Percentiles rank a stretch among this genome's conserved stretches.
Conservation (phyloP, 495 filamentous ascomycete species). For the Xylaria nigripes region DNA sequence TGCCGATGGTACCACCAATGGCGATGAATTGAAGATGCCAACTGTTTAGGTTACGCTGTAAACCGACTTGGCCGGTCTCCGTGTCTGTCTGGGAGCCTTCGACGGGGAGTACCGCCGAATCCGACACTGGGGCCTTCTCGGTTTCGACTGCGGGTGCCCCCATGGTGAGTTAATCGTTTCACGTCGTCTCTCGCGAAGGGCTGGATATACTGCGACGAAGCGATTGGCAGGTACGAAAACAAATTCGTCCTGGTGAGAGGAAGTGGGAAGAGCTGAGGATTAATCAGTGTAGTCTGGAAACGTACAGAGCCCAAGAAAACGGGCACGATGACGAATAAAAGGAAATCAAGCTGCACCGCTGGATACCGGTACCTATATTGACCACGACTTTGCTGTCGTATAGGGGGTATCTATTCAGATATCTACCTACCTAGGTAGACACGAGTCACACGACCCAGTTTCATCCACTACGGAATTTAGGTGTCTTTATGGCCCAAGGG, state of each 20-base stretch:
- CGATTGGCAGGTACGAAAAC: background rate
- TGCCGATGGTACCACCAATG: constrained; percentile 65
- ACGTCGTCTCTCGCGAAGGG: background rate
- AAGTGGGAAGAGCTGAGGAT: background rate
- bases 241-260: background rate
- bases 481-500: no score
- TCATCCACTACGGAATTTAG: constrained; percentile 1
- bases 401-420: no score
- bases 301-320: background rate
- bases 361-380: background rate
- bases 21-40: constrained; percentile 57
- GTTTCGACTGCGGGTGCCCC: background rate
- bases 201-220: background rate
- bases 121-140: constrained; percentile 5
- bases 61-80: constrained; percentile 17
- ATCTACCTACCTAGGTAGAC: no score
- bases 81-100: constrained; percentile 20
- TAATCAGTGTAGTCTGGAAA: background rate
- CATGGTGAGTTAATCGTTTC: background rate
- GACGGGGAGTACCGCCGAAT: constrained; percentile 5
- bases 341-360: background rate
- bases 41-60: constrained; percentile 30
- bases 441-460: no score
- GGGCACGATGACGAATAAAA: background rate
- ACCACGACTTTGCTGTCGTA: no score